These are phyloP conservation scores for Litchi chinensis DNA, from an alignment of 345 rosid genomes.

Conservation along the genomic window DNA sequence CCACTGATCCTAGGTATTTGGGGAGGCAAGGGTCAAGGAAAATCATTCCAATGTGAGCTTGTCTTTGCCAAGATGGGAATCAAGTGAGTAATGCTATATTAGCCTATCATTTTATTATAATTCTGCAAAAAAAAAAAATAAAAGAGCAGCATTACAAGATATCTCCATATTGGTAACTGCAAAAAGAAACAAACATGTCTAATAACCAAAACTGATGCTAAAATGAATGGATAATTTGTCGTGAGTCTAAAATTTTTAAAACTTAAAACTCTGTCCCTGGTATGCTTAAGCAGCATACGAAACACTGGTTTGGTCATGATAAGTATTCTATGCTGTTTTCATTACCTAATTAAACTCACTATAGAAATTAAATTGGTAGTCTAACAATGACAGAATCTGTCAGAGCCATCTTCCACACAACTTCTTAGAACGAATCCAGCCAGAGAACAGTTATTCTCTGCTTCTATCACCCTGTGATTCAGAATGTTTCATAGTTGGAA, in stretches of 20 bases:
- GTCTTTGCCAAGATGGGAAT: constrained; percentile 66
- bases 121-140: too few species aligned
- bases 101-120: background rate
- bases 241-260: background rate
- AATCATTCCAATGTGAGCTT: constrained; percentile 65
- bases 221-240: too few species aligned
- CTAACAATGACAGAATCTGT: background rate
- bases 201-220: background rate
- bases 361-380: background rate
- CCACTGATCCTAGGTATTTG: constrained; percentile 59
- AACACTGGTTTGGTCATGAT: background rate
- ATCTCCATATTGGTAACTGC: background rate
- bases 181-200: background rate
- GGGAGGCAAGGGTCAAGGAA: constrained; percentile 72
- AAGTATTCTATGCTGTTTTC: background rate
- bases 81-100: constrained; percentile 32
- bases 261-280: background rate
- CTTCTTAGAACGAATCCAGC: background rate
- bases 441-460: background rate
- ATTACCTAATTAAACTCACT: background rate
- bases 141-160: background rate
- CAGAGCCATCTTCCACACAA: background rate
- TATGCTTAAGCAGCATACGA: background rate
- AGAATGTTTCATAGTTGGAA: background rate
- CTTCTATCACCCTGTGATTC: background rate